These are phyloP conservation scores for Thelephora ganbajun DNA, from an alignment of 768 basidiomycete species.

Conservation along the genomic window DNA sequence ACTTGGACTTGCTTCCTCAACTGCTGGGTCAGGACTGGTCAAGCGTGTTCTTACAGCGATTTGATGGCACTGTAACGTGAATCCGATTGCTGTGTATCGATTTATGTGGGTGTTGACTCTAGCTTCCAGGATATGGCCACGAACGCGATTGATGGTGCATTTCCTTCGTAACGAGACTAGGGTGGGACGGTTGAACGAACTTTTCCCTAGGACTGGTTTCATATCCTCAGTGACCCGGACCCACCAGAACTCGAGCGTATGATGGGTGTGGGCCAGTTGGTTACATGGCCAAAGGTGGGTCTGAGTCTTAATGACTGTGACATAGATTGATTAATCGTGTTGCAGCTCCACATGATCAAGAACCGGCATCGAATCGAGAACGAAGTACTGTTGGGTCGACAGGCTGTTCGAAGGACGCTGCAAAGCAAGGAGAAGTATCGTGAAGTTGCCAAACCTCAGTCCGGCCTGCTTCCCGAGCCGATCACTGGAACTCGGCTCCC, in stretches of 20 bases:
- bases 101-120: neutral
- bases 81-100: conserved; percentile 14
- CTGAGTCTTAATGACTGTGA: neutral
- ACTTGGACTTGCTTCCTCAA: conserved; percentile 90
- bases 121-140: conserved; percentile 60
- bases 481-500: conserved; percentile 11
- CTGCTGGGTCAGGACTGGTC: conserved; percentile 93
- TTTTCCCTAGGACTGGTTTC: conserved; percentile 58
- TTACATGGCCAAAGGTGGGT: conserved; percentile 92
- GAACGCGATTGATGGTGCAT: conserved; percentile 59
- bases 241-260: conserved; percentile 69
- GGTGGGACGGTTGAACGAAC: neutral
- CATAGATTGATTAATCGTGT: neutral
- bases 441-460: conserved; percentile 11
- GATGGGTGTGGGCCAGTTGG: conserved; percentile 75
- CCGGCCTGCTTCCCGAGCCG: conserved; percentile 11
- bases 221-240: conserved; percentile 75
- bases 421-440: conserved; percentile 18
- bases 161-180: neutral
- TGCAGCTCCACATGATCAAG: conserved; percentile 82
- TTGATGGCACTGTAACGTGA: conserved; percentile 80
- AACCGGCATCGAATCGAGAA: conserved; percentile 81
- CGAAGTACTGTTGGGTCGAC: conserved; percentile 69
- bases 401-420: conserved; percentile 45
- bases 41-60: conserved; percentile 88